Conservation (phyloP, 345 rosid species). For the Salix purpurea region DNA sequence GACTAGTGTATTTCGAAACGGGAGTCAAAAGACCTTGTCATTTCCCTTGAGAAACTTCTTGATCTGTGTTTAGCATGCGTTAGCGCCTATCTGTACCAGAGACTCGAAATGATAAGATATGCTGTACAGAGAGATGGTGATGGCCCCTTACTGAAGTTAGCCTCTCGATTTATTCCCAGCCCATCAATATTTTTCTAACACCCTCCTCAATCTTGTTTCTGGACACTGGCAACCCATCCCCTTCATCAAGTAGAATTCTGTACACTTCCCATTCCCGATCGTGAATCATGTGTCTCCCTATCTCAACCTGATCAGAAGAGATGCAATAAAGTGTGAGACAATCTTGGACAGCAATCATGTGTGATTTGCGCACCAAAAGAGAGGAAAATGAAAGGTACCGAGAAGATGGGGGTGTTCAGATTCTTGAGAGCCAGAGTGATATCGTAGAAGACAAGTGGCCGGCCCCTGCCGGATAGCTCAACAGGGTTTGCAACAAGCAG, state of each 20-base stretch:
- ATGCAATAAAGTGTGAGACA: background rate
- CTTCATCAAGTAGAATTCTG: conserved; percentile 56
- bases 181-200: conserved; percentile 51
- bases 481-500: conserved; percentile 76
- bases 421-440: conserved; percentile 55
- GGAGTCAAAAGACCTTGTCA: background rate
- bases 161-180: conserved; percentile 45
- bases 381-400: conserved; percentile 32
- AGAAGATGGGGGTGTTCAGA: conserved; percentile 43
- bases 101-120: background rate
- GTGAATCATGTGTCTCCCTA: conserved; percentile 50
- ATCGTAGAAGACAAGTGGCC: conserved; percentile 68
- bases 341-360: background rate
- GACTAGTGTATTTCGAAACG: background rate
- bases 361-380: background rate
- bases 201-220: conserved; percentile 49
- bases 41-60: background rate
- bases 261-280: conserved; percentile 69
- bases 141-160: background rate
- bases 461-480: conserved; percentile 61
- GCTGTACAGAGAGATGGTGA: background rate
- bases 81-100: background rate
- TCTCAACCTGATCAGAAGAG: conserved; percentile 46
- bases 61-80: background rate
- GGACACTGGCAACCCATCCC: conserved; percentile 33